These are phyloP conservation scores for Rhizopus microsporus DNA, from an alignment of 371 early-diverging fungal species.

Conservation along the genomic window DNA sequence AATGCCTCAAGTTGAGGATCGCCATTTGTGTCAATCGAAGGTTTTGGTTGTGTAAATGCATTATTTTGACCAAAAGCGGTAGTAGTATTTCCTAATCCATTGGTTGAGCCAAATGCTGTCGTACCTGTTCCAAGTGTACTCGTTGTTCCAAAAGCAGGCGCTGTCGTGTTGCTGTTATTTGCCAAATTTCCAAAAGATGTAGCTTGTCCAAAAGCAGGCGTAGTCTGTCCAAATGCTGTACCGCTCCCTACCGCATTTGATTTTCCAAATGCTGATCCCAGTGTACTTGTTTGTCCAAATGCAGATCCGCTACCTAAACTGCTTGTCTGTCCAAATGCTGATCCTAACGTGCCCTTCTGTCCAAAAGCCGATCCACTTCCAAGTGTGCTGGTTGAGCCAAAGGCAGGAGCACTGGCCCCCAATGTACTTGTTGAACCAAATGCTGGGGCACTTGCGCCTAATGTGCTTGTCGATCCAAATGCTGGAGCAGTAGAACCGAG, in stretches of 20 bases:
- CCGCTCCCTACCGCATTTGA: conserved; percentile 16
- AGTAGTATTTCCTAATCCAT: not conserved
- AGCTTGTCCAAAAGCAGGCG: not conserved
- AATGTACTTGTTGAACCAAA: conserved; percentile 17
- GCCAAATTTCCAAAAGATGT: not conserved
- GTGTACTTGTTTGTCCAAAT: conserved; percentile 28
- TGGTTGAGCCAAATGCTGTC: conserved; percentile 12
- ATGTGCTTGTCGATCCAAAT: conserved; percentile 35
- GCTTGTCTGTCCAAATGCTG: conserved; percentile 22
- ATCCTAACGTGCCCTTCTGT: conserved; percentile 11
- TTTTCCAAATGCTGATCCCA: conserved; percentile 29
- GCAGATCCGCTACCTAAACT: conserved; percentile 16
- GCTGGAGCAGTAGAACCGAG: conserved; percentile 23
- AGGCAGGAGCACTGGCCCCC: conserved; percentile 14
- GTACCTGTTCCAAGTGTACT: conserved; percentile 12
- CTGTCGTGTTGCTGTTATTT: conserved; percentile 1
- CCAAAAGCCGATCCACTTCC: conserved; percentile 30
- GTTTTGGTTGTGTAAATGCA: conserved; percentile 21
- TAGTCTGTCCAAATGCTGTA: conserved; percentile 4
- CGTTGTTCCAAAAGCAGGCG: conserved; percentile 10
- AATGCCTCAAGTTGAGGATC: conserved; percentile 39
- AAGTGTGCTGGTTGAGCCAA: conserved; percentile 18
- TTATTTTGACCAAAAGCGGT: conserved; percentile 17
- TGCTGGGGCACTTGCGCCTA: conserved; percentile 25
- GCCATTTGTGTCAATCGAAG: conserved; percentile 4